Conservation (phyloP, 1,284 basidiomycete species). For the Kalmanozyma brasiliensis region DNA sequence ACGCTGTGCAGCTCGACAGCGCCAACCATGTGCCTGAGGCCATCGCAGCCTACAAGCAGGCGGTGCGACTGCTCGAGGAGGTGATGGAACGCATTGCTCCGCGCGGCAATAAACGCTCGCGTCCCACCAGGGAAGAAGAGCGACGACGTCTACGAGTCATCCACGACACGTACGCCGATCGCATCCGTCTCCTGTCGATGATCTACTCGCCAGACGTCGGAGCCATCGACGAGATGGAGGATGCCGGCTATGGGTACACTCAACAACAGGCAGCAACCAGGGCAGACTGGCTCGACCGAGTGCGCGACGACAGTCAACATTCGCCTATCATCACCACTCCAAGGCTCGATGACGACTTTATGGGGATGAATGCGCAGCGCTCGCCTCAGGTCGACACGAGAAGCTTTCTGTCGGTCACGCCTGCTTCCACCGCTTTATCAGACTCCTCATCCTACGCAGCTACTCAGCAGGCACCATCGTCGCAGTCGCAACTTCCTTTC, state of each 20-base stretch:
- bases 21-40: constrained; percentile 69
- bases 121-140: constrained; percentile 66
- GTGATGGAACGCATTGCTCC: constrained; percentile 69
- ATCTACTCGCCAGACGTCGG: constrained; percentile 52
- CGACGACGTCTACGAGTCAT: constrained; percentile 67
- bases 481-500: constrained; percentile 15
- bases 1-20: constrained; percentile 68
- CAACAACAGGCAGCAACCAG: constrained; percentile 13
- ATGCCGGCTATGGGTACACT: constrained; percentile 22
- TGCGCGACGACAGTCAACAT: constrained; percentile 26
- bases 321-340: constrained; percentile 2
- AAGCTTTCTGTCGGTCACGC: constrained; percentile 41
- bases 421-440: constrained; percentile 16
- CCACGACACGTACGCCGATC: constrained; percentile 69
- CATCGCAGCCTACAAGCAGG: constrained; percentile 68
- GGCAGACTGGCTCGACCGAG: constrained; percentile 35
- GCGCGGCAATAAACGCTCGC: constrained; percentile 49
- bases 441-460: constrained; percentile 2
- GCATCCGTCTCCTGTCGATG: constrained; percentile 66
- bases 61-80: constrained; percentile 68
- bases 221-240: constrained; percentile 10
- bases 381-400: constrained; percentile 15
- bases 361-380: constrained; percentile 5
- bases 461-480: background rate
- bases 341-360: constrained; percentile 6